Conservation (phyloP, 2,329 filamentous ascomycete species). For the Hypoxylon sp. region DNA sequence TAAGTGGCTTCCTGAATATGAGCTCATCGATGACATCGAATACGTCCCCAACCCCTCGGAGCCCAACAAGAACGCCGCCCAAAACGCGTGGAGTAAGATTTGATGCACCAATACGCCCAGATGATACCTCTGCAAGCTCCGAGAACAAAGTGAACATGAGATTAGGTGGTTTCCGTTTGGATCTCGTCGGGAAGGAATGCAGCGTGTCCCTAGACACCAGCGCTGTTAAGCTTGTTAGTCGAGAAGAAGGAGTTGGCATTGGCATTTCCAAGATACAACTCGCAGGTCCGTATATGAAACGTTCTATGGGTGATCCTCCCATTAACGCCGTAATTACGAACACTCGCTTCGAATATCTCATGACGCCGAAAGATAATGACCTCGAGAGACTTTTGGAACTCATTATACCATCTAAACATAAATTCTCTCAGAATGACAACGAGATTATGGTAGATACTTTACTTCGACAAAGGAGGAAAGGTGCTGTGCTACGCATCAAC, state of each 20-base stretch:
- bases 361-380: slow-evolving; percentile 82
- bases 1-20: slow-evolving; percentile 92
- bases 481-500: slow-evolving; percentile 81
- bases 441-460: slow-evolving; percentile 96
- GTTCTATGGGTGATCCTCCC: slow-evolving; percentile 69
- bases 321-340: slow-evolving; percentile 75
- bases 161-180: slow-evolving; percentile 81
- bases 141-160: slow-evolving; percentile 81
- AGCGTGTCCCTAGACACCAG: slow-evolving; percentile 82
- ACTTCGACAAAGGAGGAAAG: slow-evolving; percentile 87
- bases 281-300: slow-evolving; percentile 76
- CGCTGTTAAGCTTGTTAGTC: slow-evolving; percentile 84
- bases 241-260: slow-evolving; percentile 79
- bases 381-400: slow-evolving; percentile 86
- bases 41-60: slow-evolving; percentile 65
- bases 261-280: slow-evolving; percentile 83
- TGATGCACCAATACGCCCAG: slow-evolving; percentile 66
- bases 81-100: slow-evolving; percentile 72
- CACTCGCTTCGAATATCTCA: slow-evolving; percentile 80
- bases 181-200: slow-evolving; percentile 84
- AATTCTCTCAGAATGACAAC: slow-evolving; percentile 87
- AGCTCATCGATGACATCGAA: slow-evolving; percentile 86
- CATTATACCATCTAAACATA: slow-evolving; percentile 91
- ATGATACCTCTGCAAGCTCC: slow-evolving; percentile 63
- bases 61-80: slow-evolving; percentile 55